These are phyloP conservation scores for Brasenia schreberi DNA, from an alignment of 164 flowering plant genomes.

Conservation along the genomic window DNA sequence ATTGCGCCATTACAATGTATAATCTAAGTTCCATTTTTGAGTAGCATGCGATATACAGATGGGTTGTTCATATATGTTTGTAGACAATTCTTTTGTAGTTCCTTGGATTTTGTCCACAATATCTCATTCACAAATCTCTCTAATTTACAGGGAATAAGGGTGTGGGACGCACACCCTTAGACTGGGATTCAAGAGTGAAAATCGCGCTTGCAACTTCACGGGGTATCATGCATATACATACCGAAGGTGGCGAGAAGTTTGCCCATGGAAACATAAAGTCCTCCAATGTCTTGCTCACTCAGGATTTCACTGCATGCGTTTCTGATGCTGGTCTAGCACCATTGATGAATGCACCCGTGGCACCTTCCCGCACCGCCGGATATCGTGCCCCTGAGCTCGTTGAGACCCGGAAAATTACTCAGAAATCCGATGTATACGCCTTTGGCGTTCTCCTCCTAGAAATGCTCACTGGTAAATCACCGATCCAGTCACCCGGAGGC, in stretches of 20 bases:
- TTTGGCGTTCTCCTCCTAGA: conserved; percentile 81
- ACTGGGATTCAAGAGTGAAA: conserved; percentile 55
- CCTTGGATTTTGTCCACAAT: not conserved
- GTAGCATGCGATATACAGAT: too few relatives aligned
- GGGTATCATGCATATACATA: conserved; percentile 63
- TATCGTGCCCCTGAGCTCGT: conserved; percentile 91
- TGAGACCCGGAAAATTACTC: conserved; percentile 64
- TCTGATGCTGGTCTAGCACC: conserved; percentile 78
- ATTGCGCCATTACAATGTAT: too few relatives aligned
- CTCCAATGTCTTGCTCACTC: conserved; percentile 64
- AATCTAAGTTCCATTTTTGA: too few relatives aligned
- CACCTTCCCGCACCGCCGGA: conserved; percentile 34
- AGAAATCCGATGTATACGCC: conserved; percentile 84
- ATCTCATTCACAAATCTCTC: not conserved
- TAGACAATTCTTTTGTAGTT: not conserved
- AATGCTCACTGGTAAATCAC: conserved; percentile 78
- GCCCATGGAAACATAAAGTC: conserved; percentile 81
- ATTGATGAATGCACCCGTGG: conserved; percentile 52
- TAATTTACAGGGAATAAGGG: conserved; percentile 53
- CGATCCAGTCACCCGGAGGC: conserved; percentile 34
- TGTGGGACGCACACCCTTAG: conserved; percentile 58
- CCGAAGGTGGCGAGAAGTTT: conserved; percentile 33
- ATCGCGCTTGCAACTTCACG: conserved; percentile 76
- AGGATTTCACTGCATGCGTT: conserved; percentile 43
- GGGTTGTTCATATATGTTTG: too few relatives aligned